Evolutionary conservation across 441 rosid species (phyloP).

Genomic region (Populus hybrid): DNA sequence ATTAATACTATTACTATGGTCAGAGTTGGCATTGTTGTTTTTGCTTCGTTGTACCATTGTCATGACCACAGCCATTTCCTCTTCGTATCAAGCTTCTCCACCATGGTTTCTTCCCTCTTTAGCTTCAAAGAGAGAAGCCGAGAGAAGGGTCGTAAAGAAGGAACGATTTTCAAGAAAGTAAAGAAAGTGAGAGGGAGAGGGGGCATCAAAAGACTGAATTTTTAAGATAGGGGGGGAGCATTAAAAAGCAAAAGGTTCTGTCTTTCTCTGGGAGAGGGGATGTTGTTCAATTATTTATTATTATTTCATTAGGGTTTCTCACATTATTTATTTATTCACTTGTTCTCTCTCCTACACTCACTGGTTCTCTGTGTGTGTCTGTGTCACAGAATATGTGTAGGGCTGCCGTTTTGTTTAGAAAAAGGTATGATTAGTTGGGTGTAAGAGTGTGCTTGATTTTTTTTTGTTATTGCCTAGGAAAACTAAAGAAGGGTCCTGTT

Average conservation of each 20-base stretch:
- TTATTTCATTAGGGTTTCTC: not conserved
- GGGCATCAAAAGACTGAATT: constrained; percentile 1
- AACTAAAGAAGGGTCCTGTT: no score
- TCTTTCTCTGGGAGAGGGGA: constrained; percentile 16
- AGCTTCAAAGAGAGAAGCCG: not conserved
- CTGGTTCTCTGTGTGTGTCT: not conserved
- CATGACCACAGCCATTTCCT: constrained; percentile 45
- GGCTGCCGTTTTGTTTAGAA: no score
- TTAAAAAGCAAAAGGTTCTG: constrained; percentile 40
- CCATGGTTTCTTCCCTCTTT: constrained; percentile 22
- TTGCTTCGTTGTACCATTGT: constrained; percentile 43
- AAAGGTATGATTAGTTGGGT: no score
- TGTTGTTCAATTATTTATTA: not conserved
- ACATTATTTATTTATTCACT: not conserved
- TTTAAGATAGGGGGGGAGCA: constrained; percentile 20
- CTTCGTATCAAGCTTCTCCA: constrained; percentile 14
- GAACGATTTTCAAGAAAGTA: constrained; percentile 31
- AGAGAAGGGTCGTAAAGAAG: constrained; percentile 13
- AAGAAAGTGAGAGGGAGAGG: constrained; percentile 2
- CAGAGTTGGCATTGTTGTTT: constrained; percentile 31
- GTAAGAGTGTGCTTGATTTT: no score
- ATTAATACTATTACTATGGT: not conserved
- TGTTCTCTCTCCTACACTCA: not conserved
- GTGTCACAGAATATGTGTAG: no score
- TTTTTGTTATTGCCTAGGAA: no score